Evolutionary conservation across 164 flowering plant genomes (phyloP).

Genomic region (Liriodendron chinense): DNA sequence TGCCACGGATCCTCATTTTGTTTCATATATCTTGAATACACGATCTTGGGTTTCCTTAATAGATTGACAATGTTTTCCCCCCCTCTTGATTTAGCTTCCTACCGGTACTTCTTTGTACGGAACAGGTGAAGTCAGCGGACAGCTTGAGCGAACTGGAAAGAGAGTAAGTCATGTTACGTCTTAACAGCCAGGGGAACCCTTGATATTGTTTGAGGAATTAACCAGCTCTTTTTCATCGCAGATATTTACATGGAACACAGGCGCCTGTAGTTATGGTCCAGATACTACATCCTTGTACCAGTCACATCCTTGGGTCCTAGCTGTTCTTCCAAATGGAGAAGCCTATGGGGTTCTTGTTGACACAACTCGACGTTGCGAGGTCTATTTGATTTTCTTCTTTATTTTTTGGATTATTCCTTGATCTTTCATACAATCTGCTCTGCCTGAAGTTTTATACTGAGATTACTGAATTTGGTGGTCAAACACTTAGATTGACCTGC

Average conservation of each 20-base stretch:
- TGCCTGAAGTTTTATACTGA: neutral
- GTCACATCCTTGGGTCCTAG: slow-evolving; percentile 97
- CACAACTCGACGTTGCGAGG: slow-evolving; percentile 88
- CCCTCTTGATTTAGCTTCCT: slow-evolving; percentile 55
- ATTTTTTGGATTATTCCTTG: slow-evolving; percentile 1
- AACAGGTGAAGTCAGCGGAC: slow-evolving; percentile 92
- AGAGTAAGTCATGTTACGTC: slow-evolving; percentile 44
- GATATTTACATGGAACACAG: slow-evolving; percentile 92
- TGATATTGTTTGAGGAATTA: neutral
- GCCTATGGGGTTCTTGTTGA: slow-evolving; percentile 91
- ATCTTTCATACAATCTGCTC: neutral
- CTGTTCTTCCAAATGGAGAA: slow-evolving; percentile 82
- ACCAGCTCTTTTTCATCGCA: slow-evolving; percentile 17
- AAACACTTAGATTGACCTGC: slow-evolving; percentile 68
- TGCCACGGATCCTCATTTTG: neutral
- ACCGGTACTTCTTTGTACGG: slow-evolving; percentile 81
- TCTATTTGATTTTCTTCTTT: slow-evolving; percentile 20
- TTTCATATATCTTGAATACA: neutral
- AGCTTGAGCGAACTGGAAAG: slow-evolving; percentile 87
- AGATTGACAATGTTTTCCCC: neutral
- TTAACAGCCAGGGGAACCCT: neutral
- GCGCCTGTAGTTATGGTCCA: slow-evolving; percentile 84
- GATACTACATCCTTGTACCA: slow-evolving; percentile 89
- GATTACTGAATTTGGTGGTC: slow-evolving; percentile 1
- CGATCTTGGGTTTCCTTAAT: neutral